Evolutionary conservation across 2,329 filamentous ascomycete genomes (phyloP), one percentile per base, ranked within the genome.

Genomic region (Exophiala aquamarina): DNA sequence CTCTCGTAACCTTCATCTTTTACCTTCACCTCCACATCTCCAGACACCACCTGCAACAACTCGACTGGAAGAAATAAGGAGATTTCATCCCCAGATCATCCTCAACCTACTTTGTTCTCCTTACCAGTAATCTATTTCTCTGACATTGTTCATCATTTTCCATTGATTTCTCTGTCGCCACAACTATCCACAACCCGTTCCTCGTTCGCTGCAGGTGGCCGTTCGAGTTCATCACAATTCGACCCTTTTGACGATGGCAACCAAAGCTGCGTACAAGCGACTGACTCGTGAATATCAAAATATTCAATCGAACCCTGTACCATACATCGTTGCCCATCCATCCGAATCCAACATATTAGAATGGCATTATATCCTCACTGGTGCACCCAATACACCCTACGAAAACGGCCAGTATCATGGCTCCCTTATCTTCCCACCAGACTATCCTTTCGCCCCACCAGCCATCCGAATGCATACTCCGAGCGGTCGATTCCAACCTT

Each of bases 381-480:
- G 93, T 2, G 92, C 93, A 26, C 90, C 94, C 3, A 82, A 91
- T 50, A 98, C 93, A 1, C 92, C 93, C 2, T 98, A 98, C 67
- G 83, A 94, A 61, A 84, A 85, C 63, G 93, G 93, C 36, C 93
- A 98, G 69, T 98, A 97, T 75, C 98, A 93, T 93, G 93, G 93
- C 38, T 96, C 92, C 2, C 78, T 98, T 41, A 84, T 94, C 57
- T 98, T 98, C 69, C 93, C 93, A 13, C 82, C 91, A 7, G 91
- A 96, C 74, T 98, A 98, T 67, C 93, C 93, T 19, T 98, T 96
- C 70, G 92, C 91, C 10, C 93, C 93, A 23, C 93, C 93, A 3
- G 90, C 93, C 2, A 98, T 98, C 69, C 89, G 92, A 64, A 98
- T 98, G 93, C 93, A 97, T 75, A 98, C 93, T 0, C 93, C 93